phyloP scores from a whole-genome alignment of 768 basidiomycete species.

The Tylopilus sp. region DNA sequence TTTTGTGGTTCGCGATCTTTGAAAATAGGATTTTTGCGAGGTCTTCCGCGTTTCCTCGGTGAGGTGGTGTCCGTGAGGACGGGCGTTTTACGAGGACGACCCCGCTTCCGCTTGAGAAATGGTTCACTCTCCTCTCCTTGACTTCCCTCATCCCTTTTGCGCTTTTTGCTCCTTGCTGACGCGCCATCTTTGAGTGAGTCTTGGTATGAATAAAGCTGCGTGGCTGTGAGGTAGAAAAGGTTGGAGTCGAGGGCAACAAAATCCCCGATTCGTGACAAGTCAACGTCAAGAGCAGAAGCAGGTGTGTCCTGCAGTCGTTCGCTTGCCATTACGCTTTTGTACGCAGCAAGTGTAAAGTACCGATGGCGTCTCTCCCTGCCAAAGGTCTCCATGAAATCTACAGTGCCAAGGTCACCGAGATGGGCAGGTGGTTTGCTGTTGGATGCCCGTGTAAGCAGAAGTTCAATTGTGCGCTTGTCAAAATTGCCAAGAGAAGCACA shows the following conservation, averaged over 20 bases:
- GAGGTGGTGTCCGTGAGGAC: conserved; percentile 5
- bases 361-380: conserved; percentile 86
- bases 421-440: conserved; percentile 64
- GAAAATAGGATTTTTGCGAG: conserved; percentile 24
- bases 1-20: conserved; percentile 1
- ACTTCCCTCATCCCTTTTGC: conserved; percentile 28
- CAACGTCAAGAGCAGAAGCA: conserved; percentile 42
- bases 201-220: conserved; percentile 43
- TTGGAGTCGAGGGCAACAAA: conserved; percentile 45
- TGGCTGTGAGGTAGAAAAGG: conserved; percentile 53
- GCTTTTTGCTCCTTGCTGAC: conserved; percentile 26
- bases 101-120: conserved; percentile 43
- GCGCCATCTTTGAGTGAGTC: conserved; percentile 44
- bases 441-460: conserved; percentile 69
- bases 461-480: conserved; percentile 79
- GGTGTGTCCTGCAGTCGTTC: conserved; percentile 61
- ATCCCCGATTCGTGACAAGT: conserved; percentile 50
- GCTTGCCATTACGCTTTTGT: conserved; percentile 54
- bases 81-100: conserved; percentile 48
- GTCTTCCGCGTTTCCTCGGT: conserved; percentile 37
- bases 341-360: conserved; percentile 74
- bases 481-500: conserved; percentile 61
- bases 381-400: conserved; percentile 72
- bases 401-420: conserved; percentile 66
- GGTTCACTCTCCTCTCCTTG: conserved; percentile 18